Conservation (phyloP, 192 early-diverging fungal genomes). For the Mortierella antarctica region DNA sequence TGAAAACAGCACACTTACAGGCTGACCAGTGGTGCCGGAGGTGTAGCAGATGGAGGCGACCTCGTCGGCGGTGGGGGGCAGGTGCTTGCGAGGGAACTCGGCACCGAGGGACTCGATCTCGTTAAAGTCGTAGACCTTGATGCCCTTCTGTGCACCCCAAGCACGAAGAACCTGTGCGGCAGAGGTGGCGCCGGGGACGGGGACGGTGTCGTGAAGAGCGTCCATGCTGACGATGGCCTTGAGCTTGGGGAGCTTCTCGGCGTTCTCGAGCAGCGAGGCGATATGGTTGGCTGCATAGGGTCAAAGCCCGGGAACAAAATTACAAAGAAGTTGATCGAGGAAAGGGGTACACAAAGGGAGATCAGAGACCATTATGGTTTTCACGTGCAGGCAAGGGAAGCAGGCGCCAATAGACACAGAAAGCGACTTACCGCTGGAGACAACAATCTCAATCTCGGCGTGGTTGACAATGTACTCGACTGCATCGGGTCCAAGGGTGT, state of each 20-base stretch:
- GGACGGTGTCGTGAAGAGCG: conserved; percentile 55
- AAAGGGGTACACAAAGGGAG: conserved; percentile 24
- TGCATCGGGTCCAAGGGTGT: conserved; percentile 86
- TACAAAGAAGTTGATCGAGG: background rate
- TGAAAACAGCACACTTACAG: conserved; percentile 57
- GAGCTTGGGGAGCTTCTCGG: conserved; percentile 66
- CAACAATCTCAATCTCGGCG: conserved; percentile 80
- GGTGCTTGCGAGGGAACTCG: conserved; percentile 63
- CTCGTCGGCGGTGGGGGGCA: conserved; percentile 73
- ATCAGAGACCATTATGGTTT: conserved; percentile 77
- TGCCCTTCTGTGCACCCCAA: conserved; percentile 75
- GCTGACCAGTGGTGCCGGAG: conserved; percentile 87
- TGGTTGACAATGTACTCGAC: conserved; percentile 90
- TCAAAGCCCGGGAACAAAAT: background rate
- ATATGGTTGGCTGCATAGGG: conserved; percentile 53
- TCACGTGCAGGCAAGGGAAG: conserved; percentile 61
- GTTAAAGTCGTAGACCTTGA: conserved; percentile 69
- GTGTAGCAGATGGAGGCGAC: conserved; percentile 83
- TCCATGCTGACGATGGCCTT: conserved; percentile 81
- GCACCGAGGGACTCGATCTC: conserved; percentile 73
- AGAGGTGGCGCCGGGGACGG: conserved; percentile 41
- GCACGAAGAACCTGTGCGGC: conserved; percentile 53
- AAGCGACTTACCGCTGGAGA: conserved; percentile 55
- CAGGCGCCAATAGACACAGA: background rate
- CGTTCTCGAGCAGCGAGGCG: conserved; percentile 60